phyloP scores from a whole-genome alignment of 352 stramenopile species.

The Phytophthora tentaculata region DNA sequence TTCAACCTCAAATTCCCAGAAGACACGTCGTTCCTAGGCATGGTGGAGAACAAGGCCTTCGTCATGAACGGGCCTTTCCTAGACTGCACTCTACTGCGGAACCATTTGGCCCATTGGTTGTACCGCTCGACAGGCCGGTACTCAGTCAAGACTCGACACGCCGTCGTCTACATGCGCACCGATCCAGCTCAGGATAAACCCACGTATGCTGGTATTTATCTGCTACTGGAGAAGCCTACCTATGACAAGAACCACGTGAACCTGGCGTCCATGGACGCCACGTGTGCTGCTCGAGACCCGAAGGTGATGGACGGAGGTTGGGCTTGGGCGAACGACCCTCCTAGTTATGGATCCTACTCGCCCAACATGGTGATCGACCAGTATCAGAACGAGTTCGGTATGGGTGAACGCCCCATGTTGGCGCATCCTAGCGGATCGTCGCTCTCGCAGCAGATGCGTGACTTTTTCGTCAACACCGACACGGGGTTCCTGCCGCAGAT shows the following conservation, averaged over 20 bases:
- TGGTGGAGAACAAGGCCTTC: constrained; percentile 72
- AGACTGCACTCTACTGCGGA: constrained; percentile 74
- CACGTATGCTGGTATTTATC: constrained; percentile 71
- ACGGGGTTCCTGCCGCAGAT: constrained; percentile 68
- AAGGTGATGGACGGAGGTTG: constrained; percentile 70
- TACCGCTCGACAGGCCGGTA: constrained; percentile 75
- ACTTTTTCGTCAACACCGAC: constrained; percentile 71
- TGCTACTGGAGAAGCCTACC: constrained; percentile 78
- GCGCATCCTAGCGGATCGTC: constrained; percentile 56
- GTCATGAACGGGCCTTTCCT: constrained; percentile 81
- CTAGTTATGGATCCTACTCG: constrained; percentile 70
- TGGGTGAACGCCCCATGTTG: constrained; percentile 70
- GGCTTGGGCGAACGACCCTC: constrained; percentile 83
- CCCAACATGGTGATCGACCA: constrained; percentile 80
- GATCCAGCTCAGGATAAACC: constrained; percentile 35
- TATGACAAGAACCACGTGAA: constrained; percentile 77
- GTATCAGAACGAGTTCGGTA: constrained; percentile 84
- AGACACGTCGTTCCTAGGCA: constrained; percentile 50
- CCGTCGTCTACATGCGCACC: constrained; percentile 70
- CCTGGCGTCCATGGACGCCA: constrained; percentile 54
- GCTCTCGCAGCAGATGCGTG: constrained; percentile 75
- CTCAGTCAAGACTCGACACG: constrained; percentile 66
- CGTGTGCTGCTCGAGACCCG: constrained; percentile 40
- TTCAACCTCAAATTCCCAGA: constrained; percentile 71
- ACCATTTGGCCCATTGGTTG: constrained; percentile 83